Conservation (phyloP, 2,329 filamentous ascomycete genomes). For the Talaromyces amestolkiae region DNA sequence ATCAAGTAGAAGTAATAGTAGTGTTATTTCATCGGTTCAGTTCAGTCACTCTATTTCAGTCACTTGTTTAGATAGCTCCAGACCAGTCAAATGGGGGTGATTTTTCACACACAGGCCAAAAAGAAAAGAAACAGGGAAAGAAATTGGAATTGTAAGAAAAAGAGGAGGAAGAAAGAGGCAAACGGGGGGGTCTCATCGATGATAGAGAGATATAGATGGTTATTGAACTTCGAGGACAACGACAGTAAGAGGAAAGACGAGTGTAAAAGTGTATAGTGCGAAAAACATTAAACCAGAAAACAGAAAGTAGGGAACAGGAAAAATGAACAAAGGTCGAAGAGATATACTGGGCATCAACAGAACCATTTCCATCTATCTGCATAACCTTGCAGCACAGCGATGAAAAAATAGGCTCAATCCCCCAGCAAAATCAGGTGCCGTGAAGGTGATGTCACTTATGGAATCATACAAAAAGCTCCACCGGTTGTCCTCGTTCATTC, state of each 20-base stretch:
- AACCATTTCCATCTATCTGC: conserved; percentile 6
- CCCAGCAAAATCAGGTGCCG: conserved; percentile 7
- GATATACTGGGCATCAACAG: conserved; percentile 4
- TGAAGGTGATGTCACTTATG: conserved; percentile 8
- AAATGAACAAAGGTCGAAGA: conserved; percentile 16
- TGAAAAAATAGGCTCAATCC: conserved; percentile 3
- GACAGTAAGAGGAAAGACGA: conserved; percentile 27
- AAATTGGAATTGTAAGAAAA: conserved; percentile 27
- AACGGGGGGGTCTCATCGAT: conserved; percentile 6
- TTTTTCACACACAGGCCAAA: conserved; percentile 9
- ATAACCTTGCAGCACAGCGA: not conserved
- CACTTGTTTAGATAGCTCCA: conserved; percentile 13
- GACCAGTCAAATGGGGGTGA: conserved; percentile 9
- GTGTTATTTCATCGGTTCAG: conserved; percentile 2
- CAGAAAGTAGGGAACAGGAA: conserved; percentile 31
- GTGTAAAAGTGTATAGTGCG: conserved; percentile 21
- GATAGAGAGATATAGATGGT: conserved; percentile 17
- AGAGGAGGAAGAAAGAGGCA: conserved; percentile 14
- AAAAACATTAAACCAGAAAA: conserved; percentile 2
- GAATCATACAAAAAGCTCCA: conserved; percentile 14
- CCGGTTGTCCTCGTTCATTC: conserved; percentile 24
- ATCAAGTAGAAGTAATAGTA: conserved; percentile 11
- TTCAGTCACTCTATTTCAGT: conserved; percentile 11
- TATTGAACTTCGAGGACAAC: conserved; percentile 24
- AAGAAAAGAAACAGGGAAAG: conserved; percentile 25